These are phyloP conservation scores for Staphylotrichum longicolle DNA, from an alignment of 495 filamentous ascomycete species.

Conservation along the genomic window DNA sequence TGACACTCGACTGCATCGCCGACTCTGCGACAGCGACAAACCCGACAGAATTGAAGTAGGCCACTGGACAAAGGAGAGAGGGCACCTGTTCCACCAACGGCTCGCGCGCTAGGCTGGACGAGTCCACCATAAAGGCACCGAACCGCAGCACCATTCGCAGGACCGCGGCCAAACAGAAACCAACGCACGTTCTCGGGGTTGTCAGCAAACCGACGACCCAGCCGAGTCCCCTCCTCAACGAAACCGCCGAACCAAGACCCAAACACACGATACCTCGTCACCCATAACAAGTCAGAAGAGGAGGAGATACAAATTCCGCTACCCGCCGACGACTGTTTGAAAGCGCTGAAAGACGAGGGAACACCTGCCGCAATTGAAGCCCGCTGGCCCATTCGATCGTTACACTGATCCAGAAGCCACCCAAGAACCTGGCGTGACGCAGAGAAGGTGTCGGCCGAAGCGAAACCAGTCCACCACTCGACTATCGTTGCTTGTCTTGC, in stretches of 20 bases:
- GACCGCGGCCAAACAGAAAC: background rate
- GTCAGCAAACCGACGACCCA: background rate
- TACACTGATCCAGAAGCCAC: conserved; percentile 36
- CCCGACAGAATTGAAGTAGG: background rate
- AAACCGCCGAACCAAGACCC: background rate
- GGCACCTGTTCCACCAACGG: conserved; percentile 2
- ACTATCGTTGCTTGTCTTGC: conserved; percentile 18
- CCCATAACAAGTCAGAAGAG: background rate
- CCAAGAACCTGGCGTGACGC: conserved; percentile 32
- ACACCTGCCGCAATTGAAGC: too few relatives aligned
- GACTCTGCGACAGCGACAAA: conserved; percentile 13
- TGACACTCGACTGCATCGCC: conserved; percentile 15
- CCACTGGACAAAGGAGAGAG: conserved; percentile 23
- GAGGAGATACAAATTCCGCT: background rate
- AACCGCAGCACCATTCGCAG: background rate
- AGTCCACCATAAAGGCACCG: conserved; percentile 20
- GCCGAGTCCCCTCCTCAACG: background rate
- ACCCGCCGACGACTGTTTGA: background rate
- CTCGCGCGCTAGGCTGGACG: conserved; percentile 3
- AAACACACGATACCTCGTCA: background rate
- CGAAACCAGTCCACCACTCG: conserved; percentile 22
- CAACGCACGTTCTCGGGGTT: background rate
- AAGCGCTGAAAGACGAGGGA: background rate
- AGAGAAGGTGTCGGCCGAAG: conserved; percentile 28
- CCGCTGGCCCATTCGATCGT: conserved; percentile 27